Percentiles rank a stretch among this genome's conserved stretches.
These are phyloP conservation scores for Apiospora sp. DNA, from an alignment of 2,329 filamentous ascomycete genomes.

Conservation along the genomic window DNA sequence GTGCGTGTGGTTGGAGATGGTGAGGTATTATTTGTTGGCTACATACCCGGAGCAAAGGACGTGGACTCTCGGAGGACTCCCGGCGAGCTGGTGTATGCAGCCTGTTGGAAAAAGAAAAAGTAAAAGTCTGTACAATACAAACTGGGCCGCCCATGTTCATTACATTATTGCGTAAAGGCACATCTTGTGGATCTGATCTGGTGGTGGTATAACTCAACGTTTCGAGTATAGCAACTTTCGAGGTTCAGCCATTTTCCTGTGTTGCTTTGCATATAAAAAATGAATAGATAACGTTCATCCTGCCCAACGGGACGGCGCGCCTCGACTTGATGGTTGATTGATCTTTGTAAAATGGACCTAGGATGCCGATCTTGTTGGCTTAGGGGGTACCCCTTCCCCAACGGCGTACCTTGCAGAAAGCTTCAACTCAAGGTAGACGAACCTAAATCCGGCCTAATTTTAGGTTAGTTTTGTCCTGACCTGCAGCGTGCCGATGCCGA, in stretches of 20 bases:
- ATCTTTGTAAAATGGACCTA: neutral
- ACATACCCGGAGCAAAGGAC: conserved; percentile 2
- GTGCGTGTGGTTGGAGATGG: neutral
- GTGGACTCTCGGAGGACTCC: conserved; percentile 17
- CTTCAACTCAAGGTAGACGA: neutral
- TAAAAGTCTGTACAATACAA: conserved; percentile 25
- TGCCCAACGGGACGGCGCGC: conserved; percentile 14
- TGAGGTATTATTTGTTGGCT: neutral
- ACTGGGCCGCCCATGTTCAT: conserved; percentile 28
- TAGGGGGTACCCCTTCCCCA: neutral
- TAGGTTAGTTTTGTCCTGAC: neutral
- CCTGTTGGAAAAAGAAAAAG: neutral
- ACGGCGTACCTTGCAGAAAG: neutral
- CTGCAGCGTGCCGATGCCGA: neutral
- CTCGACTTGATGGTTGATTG: neutral
- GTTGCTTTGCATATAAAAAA: conserved; percentile 23
- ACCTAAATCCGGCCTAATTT: neutral
- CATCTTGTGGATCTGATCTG: conserved; percentile 23
- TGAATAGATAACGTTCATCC: conserved; percentile 29
- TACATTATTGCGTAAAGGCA: conserved; percentile 1
- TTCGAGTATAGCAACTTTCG: conserved; percentile 1
- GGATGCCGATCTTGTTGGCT: neutral
- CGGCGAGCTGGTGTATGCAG: conserved; percentile 5
- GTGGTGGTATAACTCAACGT: neutral
- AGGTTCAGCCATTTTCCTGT: conserved; percentile 21